phyloP scores from a whole-genome alignment of 208 protist species.

The Leishmania turanica region DNA sequence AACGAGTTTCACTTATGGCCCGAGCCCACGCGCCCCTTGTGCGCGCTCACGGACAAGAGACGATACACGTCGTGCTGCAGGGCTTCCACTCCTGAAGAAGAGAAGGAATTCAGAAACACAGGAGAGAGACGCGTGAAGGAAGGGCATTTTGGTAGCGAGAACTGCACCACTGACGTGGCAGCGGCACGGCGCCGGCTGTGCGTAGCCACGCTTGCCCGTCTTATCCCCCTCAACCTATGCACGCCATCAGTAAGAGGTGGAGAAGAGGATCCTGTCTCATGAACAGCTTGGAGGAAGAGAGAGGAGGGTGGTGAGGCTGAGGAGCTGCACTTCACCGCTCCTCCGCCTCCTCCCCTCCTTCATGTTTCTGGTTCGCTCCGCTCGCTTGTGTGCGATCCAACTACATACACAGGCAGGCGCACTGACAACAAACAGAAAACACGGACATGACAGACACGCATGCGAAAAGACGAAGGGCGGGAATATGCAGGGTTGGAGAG shows the following conservation, averaged over 20 bases:
- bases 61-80: not conserved
- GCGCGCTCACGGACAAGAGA: not conserved
- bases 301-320: not conserved
- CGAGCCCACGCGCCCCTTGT: not conserved
- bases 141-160: not conserved
- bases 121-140: not conserved
- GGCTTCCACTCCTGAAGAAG: not conserved
- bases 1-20: not conserved
- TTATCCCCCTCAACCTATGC: not conserved
- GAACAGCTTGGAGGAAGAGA: not conserved
- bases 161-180: not conserved
- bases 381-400: not conserved
- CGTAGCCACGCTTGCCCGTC: not conserved
- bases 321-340: not conserved
- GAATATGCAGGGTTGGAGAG: not conserved
- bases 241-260: not conserved
- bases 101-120: not conserved
- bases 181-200: not conserved
- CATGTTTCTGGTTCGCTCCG: not conserved
- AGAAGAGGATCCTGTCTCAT: not conserved
- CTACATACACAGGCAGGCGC: not conserved
- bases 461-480: not conserved
- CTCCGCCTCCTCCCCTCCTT: not conserved
- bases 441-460: not conserved
- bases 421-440: too few relatives aligned